Conservation (phyloP, 306 rosid genomes). For the Malus asiatica region DNA sequence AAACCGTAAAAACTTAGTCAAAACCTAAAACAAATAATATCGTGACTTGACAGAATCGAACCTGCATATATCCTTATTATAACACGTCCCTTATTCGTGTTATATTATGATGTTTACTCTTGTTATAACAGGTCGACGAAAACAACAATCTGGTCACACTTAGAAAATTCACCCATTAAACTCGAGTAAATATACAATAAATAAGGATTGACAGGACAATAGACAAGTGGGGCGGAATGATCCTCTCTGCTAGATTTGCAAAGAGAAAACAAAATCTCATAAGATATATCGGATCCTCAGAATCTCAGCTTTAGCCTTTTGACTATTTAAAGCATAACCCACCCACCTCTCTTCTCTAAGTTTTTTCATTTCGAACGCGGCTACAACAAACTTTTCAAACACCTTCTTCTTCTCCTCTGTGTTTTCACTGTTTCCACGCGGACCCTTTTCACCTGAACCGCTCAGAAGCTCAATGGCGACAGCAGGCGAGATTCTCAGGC, state of each 20-base stretch:
- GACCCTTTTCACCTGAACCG: neutral
- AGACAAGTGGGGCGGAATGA: conserved; percentile 58
- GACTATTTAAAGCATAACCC: conserved; percentile 26
- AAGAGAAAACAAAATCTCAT: conserved; percentile 40
- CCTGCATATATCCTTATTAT: no score
- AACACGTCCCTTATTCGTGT: no score
- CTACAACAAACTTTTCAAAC: neutral
- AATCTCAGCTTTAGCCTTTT: conserved; percentile 57
- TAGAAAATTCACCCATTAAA: neutral
- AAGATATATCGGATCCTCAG: conserved; percentile 74
- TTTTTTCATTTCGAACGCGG: neutral
- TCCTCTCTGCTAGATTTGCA: conserved; percentile 53
- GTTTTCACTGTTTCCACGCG: neutral
- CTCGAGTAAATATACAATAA: neutral
- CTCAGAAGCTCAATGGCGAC: conserved; percentile 29
- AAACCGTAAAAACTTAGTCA: no score
- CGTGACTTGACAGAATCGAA: no score
- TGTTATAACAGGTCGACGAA: no score
- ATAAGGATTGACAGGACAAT: conserved; percentile 34
- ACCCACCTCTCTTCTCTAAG: neutral
- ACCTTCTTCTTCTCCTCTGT: neutral
- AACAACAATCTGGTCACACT: neutral
- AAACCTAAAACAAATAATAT: no score
- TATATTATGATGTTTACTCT: no score
- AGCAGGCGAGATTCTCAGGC: conserved; percentile 33